A percentile compares a stretch with the other conserved stretches of the same genome.
These are phyloP conservation scores for Aspergillus japonicus DNA, from an alignment of 2,329 filamentous ascomycete genomes.

Conservation along the genomic window DNA sequence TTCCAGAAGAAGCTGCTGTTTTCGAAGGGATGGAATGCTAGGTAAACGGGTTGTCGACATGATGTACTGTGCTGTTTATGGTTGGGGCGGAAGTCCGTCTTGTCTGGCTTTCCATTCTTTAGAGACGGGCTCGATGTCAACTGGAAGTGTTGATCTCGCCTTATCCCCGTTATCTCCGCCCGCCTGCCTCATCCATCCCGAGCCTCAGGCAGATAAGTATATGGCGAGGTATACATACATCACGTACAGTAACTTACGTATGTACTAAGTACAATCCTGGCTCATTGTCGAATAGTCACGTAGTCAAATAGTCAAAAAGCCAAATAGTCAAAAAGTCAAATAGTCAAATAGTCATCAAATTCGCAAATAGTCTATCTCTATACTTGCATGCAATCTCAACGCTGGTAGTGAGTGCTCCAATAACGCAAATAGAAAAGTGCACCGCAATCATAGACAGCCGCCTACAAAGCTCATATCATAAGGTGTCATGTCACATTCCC, in stretches of 20 bases:
- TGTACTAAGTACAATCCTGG: background rate
- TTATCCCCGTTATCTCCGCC: slow-evolving; percentile 17
- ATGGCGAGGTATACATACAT: too few relatives aligned
- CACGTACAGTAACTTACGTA: background rate
- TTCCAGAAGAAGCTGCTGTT: slow-evolving; percentile 75
- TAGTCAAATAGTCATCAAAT: too few relatives aligned
- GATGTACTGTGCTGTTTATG: slow-evolving; percentile 6
- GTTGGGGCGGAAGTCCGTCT: background rate
- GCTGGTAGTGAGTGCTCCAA: background rate
- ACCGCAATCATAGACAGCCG: background rate
- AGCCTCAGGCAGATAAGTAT: too few relatives aligned
- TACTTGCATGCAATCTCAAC: background rate
- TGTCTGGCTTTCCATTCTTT: background rate
- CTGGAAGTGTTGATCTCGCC: background rate
- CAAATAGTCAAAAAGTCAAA: background rate
- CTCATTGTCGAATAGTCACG: background rate
- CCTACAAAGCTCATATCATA: too few relatives aligned
- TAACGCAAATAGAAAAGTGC: background rate
- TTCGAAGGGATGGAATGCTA: slow-evolving; percentile 27
- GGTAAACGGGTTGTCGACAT: slow-evolving; percentile 16
- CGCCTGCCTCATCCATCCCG: background rate
- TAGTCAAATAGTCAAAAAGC: background rate
- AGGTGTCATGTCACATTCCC: background rate
- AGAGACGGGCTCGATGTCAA: background rate
- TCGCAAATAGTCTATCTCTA: background rate